A percentile compares a stretch with the other conserved stretches of the same genome.
Conservation (phyloP, 306 rosid genomes). For the Trichosanthes truncata region DNA sequence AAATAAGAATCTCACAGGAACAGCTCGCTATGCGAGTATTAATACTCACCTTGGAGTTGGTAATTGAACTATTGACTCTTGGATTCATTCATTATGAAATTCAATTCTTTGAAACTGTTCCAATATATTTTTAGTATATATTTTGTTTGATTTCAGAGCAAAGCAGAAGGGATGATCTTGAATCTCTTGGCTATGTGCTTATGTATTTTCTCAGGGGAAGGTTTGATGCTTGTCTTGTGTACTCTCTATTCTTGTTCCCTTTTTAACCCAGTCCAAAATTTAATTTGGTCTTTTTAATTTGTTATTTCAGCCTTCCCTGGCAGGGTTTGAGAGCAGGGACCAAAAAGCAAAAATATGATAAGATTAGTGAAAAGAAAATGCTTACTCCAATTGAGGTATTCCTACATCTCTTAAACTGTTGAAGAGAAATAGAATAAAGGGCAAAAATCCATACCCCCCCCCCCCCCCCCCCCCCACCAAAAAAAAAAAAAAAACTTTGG, state of each 20-base stretch:
- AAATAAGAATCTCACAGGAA: slow-evolving; percentile 98
- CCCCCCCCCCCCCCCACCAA: no score
- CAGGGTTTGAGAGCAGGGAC: slow-evolving; percentile 96
- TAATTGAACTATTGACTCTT: slow-evolving; percentile 26
- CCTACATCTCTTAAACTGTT: slow-evolving; percentile 16
- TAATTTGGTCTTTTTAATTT: slow-evolving; percentile 16
- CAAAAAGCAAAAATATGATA: slow-evolving; percentile 92
- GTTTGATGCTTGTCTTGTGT: slow-evolving; percentile 27
- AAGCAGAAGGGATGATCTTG: slow-evolving; percentile 99
- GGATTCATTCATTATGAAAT: not conserved
- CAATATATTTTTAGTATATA: not conserved
- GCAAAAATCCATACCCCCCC: no score
- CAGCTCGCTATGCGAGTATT: slow-evolving; percentile 99
- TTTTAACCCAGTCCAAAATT: slow-evolving; percentile 6
- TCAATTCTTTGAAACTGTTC: not conserved
- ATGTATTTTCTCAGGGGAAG: slow-evolving; percentile 99
- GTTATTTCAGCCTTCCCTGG: slow-evolving; percentile 89
- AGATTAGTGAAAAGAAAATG: slow-evolving; percentile 98
- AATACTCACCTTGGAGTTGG: slow-evolving; percentile 98
- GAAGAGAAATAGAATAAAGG: not conserved
- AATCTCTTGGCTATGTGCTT: slow-evolving; percentile 93
- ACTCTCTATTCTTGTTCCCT: not conserved
- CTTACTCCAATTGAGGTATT: slow-evolving; percentile 90
- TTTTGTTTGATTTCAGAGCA: slow-evolving; percentile 52
- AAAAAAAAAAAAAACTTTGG: no score